Base-by-base conservation (phyloP, 2,329 filamentous ascomycete genomes). In the Purpureocillium lavendulum region DNA sequence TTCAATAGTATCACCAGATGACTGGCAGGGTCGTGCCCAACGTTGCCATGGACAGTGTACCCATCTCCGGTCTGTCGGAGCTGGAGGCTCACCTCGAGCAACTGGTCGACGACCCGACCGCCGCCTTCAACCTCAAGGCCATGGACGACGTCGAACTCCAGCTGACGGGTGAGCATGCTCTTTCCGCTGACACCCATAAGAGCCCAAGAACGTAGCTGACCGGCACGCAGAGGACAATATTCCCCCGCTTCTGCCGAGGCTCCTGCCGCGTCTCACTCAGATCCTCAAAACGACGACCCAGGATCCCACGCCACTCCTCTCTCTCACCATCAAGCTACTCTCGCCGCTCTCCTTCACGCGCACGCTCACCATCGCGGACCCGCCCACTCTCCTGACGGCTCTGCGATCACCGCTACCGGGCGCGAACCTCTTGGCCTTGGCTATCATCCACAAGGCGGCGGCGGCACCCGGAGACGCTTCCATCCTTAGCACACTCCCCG, bases 71-170 rank as follows among this genome's bases (percentile, higher is more conserved):
- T 8, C 60, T 80, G 14, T 62, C 70, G 16, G 73, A 76, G 47
- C 65, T 82, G 16, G 64, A 72, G 36, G 54, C 53, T 16, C 77
- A 81, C 52, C 61, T 82, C 13, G 62, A 70, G 37, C 57, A 67
- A 21, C 59, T 80, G n/a, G 45, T 66, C 14, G 52, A 58, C 18
- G 64, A 70, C 43, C 60, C 69, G 14, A 58, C 59, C 1, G 54
- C 65, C 1, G 53, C 61, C 1, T 59, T 75, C 29, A 57, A 71
- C 43, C 57, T 59, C 10, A 70, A 70, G 47, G 61, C 80, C 2
- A 72, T 81, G 42, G 77, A 80, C 50, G 60, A 76, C 50, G 69
- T 80, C 33, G 70, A 75, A 49, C 66, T 80, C 4, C 75, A 80
- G 50, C 60, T 81, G 13, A 78, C 65, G 32, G 70, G 74, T 71